Percentiles rank a stretch among this genome's conserved stretches.
phyloP scores from a whole-genome alignment of 2,329 filamentous ascomycete genomes.

The Xylariaceae sp. region DNA sequence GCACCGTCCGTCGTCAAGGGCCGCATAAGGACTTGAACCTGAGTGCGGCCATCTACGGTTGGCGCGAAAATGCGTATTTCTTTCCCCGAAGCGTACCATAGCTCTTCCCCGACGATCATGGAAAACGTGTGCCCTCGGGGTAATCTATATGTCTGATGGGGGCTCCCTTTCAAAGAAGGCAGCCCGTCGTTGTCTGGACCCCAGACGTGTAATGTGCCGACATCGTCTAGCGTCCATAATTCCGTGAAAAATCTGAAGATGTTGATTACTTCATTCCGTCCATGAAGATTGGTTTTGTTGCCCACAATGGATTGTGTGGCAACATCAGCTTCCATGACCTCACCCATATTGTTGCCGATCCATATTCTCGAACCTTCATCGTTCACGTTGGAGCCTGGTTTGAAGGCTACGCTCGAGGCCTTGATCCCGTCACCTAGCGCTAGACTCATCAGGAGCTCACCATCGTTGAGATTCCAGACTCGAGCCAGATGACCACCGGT shows the following conservation, averaged over 20 bases:
- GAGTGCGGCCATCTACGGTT: constrained; percentile 61
- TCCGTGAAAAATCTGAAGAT: constrained; percentile 86
- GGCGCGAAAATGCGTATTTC: constrained; percentile 83
- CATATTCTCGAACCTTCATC: constrained; percentile 81
- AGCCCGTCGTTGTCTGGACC: constrained; percentile 68
- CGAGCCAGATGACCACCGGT: constrained; percentile 83
- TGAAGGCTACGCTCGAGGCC: constrained; percentile 79
- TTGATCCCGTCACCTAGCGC: constrained; percentile 83
- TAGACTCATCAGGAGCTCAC: constrained; percentile 76
- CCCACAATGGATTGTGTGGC: constrained; percentile 66
- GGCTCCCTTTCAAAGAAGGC: constrained; percentile 71
- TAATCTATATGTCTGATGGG: constrained; percentile 70
- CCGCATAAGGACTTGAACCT: constrained; percentile 72
- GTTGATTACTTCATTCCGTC: constrained; percentile 73
- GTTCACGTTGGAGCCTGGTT: constrained; percentile 72
- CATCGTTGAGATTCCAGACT: constrained; percentile 82
- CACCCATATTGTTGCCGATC: constrained; percentile 86
- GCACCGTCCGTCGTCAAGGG: constrained; percentile 70
- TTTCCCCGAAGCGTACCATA: constrained; percentile 88
- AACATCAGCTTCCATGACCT: constrained; percentile 87
- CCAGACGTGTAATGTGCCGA: constrained; percentile 85
- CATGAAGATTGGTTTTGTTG: constrained; percentile 70
- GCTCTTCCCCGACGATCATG: constrained; percentile 75
- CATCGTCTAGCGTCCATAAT: constrained; percentile 91
- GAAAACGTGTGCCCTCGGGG: constrained; percentile 84